Evolutionary conservation across 2,329 filamentous ascomycete genomes (phyloP).

Genomic region (Cryphonectria naterciae): DNA sequence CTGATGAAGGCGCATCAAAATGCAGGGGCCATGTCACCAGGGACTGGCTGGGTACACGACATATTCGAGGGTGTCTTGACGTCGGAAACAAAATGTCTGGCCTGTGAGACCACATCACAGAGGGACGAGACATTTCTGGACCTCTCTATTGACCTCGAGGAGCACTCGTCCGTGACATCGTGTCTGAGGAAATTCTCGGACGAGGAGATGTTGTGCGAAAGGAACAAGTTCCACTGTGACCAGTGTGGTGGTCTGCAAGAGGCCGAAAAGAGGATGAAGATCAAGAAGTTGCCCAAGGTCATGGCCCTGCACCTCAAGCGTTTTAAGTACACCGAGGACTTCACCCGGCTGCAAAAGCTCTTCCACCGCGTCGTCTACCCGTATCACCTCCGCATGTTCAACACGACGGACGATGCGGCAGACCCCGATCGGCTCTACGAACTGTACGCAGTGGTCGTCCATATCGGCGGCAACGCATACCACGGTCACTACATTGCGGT

Average conservation of each 20-base stretch:
- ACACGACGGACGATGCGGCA: conserved; percentile 93
- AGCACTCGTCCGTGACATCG: conserved; percentile 94
- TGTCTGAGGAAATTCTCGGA: conserved; percentile 95
- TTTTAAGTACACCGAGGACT: conserved; percentile 97
- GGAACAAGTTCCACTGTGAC: conserved; percentile 99
- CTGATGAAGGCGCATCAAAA: conserved; percentile 35
- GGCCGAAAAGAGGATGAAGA: conserved; percentile 99
- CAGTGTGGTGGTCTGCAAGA: conserved; percentile 96
- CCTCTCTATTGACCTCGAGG: conserved; percentile 91
- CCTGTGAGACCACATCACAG: conserved; percentile 93
- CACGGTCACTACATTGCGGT: conserved; percentile 98
- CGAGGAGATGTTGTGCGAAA: conserved; percentile 97
- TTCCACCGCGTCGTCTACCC: conserved; percentile 97
- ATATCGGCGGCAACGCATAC: conserved; percentile 95
- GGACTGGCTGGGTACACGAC: conserved; percentile 91
- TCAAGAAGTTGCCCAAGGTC: conserved; percentile 90
- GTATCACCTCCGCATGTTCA: conserved; percentile 94
- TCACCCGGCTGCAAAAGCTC: conserved; percentile 90
- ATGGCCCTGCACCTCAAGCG: conserved; percentile 91
- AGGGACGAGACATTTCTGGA: conserved; percentile 95
- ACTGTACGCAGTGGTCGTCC: conserved; percentile 94
- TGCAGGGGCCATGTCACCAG: conserved; percentile 58
- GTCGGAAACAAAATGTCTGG: conserved; percentile 94
- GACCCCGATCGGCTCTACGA: conserved; percentile 95
- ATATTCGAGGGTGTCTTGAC: conserved; percentile 94